These are phyloP conservation scores for Ampelocalamus luodianensis DNA, from an alignment of 176 grass and related monocot genomes.

Conservation along the genomic window DNA sequence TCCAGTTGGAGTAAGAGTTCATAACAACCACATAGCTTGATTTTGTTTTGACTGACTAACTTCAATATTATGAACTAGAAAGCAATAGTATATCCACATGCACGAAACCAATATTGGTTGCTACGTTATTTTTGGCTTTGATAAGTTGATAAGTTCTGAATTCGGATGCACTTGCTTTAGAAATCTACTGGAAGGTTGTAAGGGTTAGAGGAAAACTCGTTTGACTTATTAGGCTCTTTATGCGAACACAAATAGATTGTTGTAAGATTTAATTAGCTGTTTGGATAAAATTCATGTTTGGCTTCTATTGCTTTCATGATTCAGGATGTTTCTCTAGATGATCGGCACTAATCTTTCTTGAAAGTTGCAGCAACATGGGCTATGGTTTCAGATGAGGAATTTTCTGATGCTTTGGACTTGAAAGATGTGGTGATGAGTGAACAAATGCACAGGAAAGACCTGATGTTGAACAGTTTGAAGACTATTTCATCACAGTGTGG, in stretches of 20 bases:
- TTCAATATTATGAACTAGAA: too few species aligned
- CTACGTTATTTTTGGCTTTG: background rate
- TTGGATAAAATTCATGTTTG: background rate
- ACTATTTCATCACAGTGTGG: background rate
- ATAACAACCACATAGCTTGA: background rate
- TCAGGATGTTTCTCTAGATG: background rate
- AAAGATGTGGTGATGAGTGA: background rate
- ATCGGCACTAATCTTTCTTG: background rate
- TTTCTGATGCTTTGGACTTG: background rate
- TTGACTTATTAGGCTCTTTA: slow-evolving; percentile 7
- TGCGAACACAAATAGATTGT: background rate
- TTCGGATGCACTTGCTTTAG: background rate
- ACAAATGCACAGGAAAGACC: background rate
- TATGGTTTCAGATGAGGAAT: background rate
- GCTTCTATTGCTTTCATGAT: slow-evolving; percentile 19
- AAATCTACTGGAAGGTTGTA: background rate
- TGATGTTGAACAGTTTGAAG: background rate
- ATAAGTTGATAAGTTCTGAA: background rate
- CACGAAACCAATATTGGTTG: background rate
- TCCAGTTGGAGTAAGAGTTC: background rate
- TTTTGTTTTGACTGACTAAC: too few species aligned
- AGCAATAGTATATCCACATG: too few species aligned
- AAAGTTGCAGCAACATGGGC: background rate
- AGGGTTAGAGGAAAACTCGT: background rate
- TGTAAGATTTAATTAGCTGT: background rate